Percentiles rank a stretch among this genome's conserved stretches.
Conservation (phyloP, 768 basidiomycete species). For the Boletus vermiculosoides region DNA sequence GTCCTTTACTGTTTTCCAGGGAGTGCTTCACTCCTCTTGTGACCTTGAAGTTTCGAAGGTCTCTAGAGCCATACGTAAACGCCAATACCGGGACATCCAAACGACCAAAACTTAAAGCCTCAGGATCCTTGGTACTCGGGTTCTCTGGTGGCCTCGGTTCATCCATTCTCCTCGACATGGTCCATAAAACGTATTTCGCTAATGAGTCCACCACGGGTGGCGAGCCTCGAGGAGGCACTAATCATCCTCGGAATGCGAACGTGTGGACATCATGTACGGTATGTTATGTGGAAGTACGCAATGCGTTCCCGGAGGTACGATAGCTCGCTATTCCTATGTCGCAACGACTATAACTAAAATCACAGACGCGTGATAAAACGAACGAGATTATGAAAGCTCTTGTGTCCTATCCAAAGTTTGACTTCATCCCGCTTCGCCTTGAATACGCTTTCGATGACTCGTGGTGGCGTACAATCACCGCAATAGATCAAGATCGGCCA, state of each 20-base stretch:
- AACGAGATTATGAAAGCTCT: conserved; percentile 50
- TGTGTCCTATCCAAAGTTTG: conserved; percentile 46
- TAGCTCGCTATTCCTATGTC: background rate
- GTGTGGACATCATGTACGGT: conserved; percentile 64
- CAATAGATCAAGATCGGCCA: conserved; percentile 22
- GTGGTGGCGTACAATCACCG: conserved; percentile 62
- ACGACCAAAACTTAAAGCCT: conserved; percentile 59
- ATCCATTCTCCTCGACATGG: conserved; percentile 66
- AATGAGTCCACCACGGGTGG: conserved; percentile 20
- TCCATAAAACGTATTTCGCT: conserved; percentile 57
- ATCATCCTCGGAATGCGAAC: conserved; percentile 60
- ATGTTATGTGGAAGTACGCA: conserved; percentile 70
- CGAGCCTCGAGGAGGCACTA: conserved; percentile 51
- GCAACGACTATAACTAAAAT: conserved; percentile 9
- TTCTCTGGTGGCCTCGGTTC: conserved; percentile 83
- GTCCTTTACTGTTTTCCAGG: conserved; percentile 32
- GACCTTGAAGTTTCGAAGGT: conserved; percentile 59
- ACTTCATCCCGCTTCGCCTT: conserved; percentile 61
- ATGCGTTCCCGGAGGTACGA: conserved; percentile 60
- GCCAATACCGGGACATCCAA: conserved; percentile 51
- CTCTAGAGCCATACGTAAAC: conserved; percentile 65
- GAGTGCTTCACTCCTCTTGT: conserved; percentile 67
- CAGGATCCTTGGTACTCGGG: conserved; percentile 65
- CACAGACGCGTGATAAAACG: conserved; percentile 54
- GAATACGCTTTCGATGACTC: conserved; percentile 70